A percentile compares a stretch with the other conserved stretches of the same genome.
Conservation (phyloP, 1,284 basidiomycete genomes). For the Gomphus bonarii region DNA sequence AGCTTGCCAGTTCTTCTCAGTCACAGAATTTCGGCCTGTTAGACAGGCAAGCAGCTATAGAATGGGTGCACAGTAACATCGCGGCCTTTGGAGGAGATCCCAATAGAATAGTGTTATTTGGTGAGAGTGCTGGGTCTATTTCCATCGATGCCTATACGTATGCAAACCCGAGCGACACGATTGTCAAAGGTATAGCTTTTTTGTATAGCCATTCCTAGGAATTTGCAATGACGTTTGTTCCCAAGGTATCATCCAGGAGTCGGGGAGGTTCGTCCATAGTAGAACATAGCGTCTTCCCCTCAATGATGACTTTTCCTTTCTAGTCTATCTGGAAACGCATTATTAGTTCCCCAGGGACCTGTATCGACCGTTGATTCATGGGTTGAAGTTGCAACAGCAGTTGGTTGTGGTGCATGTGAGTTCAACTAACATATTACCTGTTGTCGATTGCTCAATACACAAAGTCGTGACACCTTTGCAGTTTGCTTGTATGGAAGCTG, state of each 20-base stretch:
- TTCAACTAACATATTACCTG: not conserved
- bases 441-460: not conserved
- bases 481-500: constrained; percentile 1
- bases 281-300: not conserved
- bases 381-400: constrained; percentile 2
- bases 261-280: not conserved
- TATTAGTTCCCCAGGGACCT: not conserved
- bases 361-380: not conserved
- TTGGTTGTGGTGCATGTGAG: constrained; percentile 2
- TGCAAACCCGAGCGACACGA: constrained; percentile 4
- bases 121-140: constrained; percentile 4
- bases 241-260: constrained; percentile 6
- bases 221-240: not conserved
- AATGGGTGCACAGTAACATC: constrained; percentile 32
- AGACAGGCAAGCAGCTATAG: constrained; percentile 32
- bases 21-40: constrained; percentile 33
- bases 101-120: constrained; percentile 24
- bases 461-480: not conserved
- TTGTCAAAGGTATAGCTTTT: constrained; percentile 4
- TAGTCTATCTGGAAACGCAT: not conserved
- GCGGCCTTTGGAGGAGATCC: constrained; percentile 33
- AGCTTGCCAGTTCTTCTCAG: not conserved
- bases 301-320: not conserved
- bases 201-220: not conserved
- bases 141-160: constrained; percentile 4